Base-by-base conservation (phyloP, 345 rosid genomes). In the Conringia planisiliqua region DNA sequence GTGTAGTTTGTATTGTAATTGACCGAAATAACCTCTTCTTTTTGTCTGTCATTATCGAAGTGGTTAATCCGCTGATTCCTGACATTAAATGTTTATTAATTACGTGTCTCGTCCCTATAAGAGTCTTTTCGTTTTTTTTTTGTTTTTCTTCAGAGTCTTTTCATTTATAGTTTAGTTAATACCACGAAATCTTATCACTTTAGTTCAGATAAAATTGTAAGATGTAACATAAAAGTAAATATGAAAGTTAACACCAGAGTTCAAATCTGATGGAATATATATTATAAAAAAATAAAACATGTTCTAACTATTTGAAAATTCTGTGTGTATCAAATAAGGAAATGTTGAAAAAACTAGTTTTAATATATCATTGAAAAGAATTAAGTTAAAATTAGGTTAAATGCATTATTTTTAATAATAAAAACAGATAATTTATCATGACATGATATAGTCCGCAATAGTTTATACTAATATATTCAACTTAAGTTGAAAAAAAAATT, bases 11-110 rank as follows among this genome's bases (percentile, higher is more conserved):
- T 4, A 1, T 42, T 2, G 3, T 7, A 33, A 8, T 43, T 73
- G 33, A 73, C 50, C 20, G 17, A 20, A 20, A 22, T 35, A 46
- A 12, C 48, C 44, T 54, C 44, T 54, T 33, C 4, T 5, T 43
- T 52, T 63, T 16, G 10, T 66, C 30, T 51, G 79, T 69, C 79
- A 55, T 62, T 70, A 62, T 76, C 50, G 51, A 76, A 42, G 63
- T 70, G 4, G 75, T 62, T 69, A 62, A 40, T 43, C 57, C 24
- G 50, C 48, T 70, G 47, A 69, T 61, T 52, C 57, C 9, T 22
- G 57, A 51, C 40, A n/a, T 33, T 68, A 30, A 30, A 13, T 69
- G 79, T 32, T 36, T 61, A 0, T 60, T 40, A 50, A 40, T 38
- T 75, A 68, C 79, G 73, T 67, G 54, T 68, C 54, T 27, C 20